A percentile compares a stretch with the other conserved stretches of the same genome.
phyloP scores from a whole-genome alignment of 495 filamentous ascomycete species.

The Oleoguttula mirabilis region DNA sequence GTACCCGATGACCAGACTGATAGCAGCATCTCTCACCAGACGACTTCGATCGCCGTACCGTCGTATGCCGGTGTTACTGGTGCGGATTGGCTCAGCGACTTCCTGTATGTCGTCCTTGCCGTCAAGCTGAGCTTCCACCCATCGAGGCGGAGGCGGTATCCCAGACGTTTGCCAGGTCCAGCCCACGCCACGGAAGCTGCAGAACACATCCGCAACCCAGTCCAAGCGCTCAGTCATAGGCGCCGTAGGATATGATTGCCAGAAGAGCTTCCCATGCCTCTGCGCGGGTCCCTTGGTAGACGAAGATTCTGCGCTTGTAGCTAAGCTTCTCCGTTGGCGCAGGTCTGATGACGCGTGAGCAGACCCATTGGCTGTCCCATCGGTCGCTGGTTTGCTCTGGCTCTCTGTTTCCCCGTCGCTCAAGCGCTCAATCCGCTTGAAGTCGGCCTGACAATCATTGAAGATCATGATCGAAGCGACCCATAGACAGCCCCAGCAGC shows the following conservation, averaged over 20 bases:
- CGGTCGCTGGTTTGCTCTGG: neutral
- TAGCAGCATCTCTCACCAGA: neutral
- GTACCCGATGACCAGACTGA: slow-evolving; percentile 41
- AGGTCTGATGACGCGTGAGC: neutral
- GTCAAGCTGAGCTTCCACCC: slow-evolving; percentile 34
- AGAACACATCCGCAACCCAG: slow-evolving; percentile 59
- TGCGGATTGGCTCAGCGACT: neutral
- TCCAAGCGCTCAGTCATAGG: slow-evolving; percentile 50
- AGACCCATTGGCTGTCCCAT: neutral
- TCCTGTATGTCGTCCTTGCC: slow-evolving; percentile 13
- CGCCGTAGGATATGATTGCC: slow-evolving; percentile 58
- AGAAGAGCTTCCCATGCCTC: slow-evolving; percentile 32
- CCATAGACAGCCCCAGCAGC: slow-evolving; percentile 58
- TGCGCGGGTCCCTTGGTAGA: neutral
- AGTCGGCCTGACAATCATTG: slow-evolving; percentile 52
- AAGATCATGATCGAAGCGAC: slow-evolving; percentile 48
- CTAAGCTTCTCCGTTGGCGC: neutral
- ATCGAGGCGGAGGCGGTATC: slow-evolving; percentile 45
- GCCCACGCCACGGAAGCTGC: slow-evolving; percentile 59
- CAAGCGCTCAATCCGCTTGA: slow-evolving; percentile 48
- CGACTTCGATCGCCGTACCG: slow-evolving; percentile 2
- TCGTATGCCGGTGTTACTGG: slow-evolving; percentile 10
- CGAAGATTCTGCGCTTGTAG: neutral
- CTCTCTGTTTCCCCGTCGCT: neutral
- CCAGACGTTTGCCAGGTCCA: slow-evolving; percentile 63